Evolutionary conservation across 2,329 filamentous ascomycete species (phyloP).

Genomic region (Arachnomyces sp.): DNA sequence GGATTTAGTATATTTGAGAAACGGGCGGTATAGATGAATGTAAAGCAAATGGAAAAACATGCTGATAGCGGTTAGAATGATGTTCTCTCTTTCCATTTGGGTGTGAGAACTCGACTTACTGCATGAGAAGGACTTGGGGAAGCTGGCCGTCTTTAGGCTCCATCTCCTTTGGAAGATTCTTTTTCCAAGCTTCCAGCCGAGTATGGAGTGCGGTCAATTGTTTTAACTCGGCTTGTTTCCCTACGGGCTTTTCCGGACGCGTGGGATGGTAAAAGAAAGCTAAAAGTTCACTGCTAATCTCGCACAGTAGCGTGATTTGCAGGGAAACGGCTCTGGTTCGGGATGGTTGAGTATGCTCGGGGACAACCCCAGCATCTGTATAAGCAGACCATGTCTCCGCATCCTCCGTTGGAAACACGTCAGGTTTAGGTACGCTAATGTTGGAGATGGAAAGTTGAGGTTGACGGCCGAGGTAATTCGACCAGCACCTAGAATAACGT

Average conservation of each 20-base stretch:
- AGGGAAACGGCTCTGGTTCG: slow-evolving; percentile 74
- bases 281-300: slow-evolving; percentile 88
- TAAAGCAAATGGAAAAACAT: slow-evolving; percentile 98
- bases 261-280: slow-evolving; percentile 83
- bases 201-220: slow-evolving; percentile 88
- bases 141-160: slow-evolving; percentile 84
- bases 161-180: slow-evolving; percentile 73
- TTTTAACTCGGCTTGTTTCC: slow-evolving; percentile 79
- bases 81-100: too few species aligned
- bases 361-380: slow-evolving; percentile 71
- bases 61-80: slow-evolving; percentile 39
- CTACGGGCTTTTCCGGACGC: slow-evolving; percentile 52
- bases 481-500: slow-evolving; percentile 62
- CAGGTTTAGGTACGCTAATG: slow-evolving; percentile 78
- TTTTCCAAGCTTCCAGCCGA: slow-evolving; percentile 81
- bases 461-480: slow-evolving; percentile 86
- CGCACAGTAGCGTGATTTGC: slow-evolving; percentile 75
- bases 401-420: slow-evolving; percentile 86
- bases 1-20: slow-evolving; percentile 77
- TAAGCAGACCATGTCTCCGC: slow-evolving; percentile 80
- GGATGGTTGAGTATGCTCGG: slow-evolving; percentile 67
- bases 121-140: slow-evolving; percentile 73
- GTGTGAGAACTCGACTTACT: slow-evolving; percentile 55
- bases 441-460: slow-evolving; percentile 76
- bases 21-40: slow-evolving; percentile 91